Base-by-base conservation (phyloP, 345 rosid genomes). In the Viola odorata region DNA sequence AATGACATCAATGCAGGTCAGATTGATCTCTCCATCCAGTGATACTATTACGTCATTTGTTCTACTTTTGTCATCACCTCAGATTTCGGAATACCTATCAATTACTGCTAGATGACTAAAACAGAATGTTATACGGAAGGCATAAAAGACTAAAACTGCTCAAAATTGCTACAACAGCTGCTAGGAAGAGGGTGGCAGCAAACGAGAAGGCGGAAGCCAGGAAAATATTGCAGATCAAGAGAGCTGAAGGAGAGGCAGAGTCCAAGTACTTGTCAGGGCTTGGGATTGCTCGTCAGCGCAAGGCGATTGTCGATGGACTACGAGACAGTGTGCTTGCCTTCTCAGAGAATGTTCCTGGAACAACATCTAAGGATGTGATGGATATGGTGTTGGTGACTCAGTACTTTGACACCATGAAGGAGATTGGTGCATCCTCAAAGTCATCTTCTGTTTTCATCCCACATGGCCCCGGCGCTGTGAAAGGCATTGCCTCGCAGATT, bases 1-100 rank as follows among this genome's bases (percentile, higher is more conserved):
- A 66, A 66, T 45, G 71, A 66, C 59, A 72, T 72, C 5, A 57
- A 66, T 56, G 71, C 71, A 16, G 69, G 74, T 70, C 40, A 15
- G 41, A 3, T 47, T 10, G 14, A 6, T 17, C 42, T 14, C n/a
- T 40, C 48, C 16, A 9, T 14, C 11, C 36, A 17, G 41, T 49
- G 15, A 49, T 32, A 23, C 32, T 23, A 2, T 23, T 23, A 23
- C 2, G 32, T 23, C 32, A 23, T 23, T 23, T 23, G 32, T 23
- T 23, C 32, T 23, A 23, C 1, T 23, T 23, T 23, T 23, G 32
- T 23, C 1, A 23, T 23, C 32, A 23, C 32, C 1, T 23, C 32
- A 23, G 32, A 23, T 23, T 23, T 23, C 32, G 32, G 32, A 23
- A 23, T 23, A 23, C 32, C 32, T 23, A 23, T 23, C 32, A 2